Base-by-base conservation (phyloP, 2,329 filamentous ascomycete species). In the Alternaria tenuissima region DNA sequence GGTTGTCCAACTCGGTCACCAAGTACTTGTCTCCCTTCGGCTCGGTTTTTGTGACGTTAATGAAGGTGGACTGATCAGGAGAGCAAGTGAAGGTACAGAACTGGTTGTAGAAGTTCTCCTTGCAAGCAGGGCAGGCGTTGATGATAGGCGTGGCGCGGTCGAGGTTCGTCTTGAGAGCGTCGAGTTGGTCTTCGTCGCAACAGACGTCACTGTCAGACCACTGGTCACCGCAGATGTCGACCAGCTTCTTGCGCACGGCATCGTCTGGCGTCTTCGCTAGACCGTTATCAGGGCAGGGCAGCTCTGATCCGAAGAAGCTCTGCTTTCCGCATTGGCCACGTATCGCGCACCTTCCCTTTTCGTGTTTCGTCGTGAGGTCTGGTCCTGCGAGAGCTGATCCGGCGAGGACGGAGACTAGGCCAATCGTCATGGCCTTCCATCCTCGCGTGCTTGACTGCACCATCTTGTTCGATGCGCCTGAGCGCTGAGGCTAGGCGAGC, bases 1-100 rank as follows among this genome's bases (percentile, higher is more conserved):
- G 82, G 74, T 97, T 94, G 74, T 97, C 94, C 22, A 99, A 81
- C 81, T 97, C 93, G 1, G 91, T 93, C 14, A 97, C 93, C n/a
- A 93, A 79, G 58, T 81, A 81, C 67, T 89, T 89, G 79, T 85
- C 75, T 65, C 81, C 78, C 79, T 84, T 92, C 22, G 85, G 79
- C 64, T 87, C 86, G 0, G 89, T 91, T 54, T 89, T 81, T 11
- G 95, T 98, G 43, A 99, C 88, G 73, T 99, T 99, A 76, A 99
- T 84, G 75, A 99, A 99, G 0, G 96, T 83, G 0, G 93, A 97
- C 78, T 99, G 95, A 73, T 99, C 91, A 6, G 96, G 94, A 5
- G 95, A 99, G 82, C 96, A 99, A 3, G 94, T 98, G 75, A 99
- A 98, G 5, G 93, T 96, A 82, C 95, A 99, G 79, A 99, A 99